A percentile compares a stretch with the other conserved stretches of the same genome.
phyloP scores from a whole-genome alignment of 495 filamentous ascomycete species.

The Aspergillus kassunensis region DNA sequence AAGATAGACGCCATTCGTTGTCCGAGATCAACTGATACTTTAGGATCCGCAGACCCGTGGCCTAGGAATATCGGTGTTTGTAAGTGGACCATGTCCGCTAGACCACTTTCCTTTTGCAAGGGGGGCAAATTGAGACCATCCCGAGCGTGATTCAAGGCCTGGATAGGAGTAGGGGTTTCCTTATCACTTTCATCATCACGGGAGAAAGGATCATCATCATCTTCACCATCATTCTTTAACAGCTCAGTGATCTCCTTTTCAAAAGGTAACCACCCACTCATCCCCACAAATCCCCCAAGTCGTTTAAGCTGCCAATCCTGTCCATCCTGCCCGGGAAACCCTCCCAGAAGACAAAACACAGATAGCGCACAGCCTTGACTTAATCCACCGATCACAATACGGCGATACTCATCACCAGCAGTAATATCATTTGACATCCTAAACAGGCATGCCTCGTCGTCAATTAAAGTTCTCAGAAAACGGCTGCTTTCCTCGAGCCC shows the following conservation, averaged over 20 bases:
- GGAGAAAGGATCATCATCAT: slow-evolving; percentile 1
- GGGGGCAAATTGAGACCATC: background rate
- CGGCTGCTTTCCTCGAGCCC: slow-evolving; percentile 33
- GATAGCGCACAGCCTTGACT: slow-evolving; percentile 55
- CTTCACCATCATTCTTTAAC: background rate
- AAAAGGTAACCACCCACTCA: slow-evolving; percentile 56
- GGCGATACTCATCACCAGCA: slow-evolving; percentile 20
- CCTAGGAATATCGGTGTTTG: slow-evolving; percentile 47
- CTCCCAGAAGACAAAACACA: slow-evolving; percentile 39
- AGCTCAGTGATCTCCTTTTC: slow-evolving; percentile 20
- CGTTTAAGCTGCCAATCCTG: background rate
- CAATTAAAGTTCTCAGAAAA: slow-evolving; percentile 35
- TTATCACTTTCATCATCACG: background rate
- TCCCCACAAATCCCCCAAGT: slow-evolving; percentile 45
- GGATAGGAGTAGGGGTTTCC: background rate
- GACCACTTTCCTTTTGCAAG: background rate
- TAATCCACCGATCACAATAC: slow-evolving; percentile 49
- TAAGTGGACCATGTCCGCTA: background rate
- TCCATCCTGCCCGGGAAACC: slow-evolving; percentile 22
- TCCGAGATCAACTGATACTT: slow-evolving; percentile 46
- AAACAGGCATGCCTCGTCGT: slow-evolving; percentile 31
- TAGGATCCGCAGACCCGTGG: slow-evolving; percentile 49
- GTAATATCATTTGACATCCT: slow-evolving; percentile 17
- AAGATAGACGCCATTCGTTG: slow-evolving; percentile 37
- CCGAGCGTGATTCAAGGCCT: background rate